phyloP scores from a whole-genome alignment of 768 basidiomycete genomes.

The Tremella fuciformis region DNA sequence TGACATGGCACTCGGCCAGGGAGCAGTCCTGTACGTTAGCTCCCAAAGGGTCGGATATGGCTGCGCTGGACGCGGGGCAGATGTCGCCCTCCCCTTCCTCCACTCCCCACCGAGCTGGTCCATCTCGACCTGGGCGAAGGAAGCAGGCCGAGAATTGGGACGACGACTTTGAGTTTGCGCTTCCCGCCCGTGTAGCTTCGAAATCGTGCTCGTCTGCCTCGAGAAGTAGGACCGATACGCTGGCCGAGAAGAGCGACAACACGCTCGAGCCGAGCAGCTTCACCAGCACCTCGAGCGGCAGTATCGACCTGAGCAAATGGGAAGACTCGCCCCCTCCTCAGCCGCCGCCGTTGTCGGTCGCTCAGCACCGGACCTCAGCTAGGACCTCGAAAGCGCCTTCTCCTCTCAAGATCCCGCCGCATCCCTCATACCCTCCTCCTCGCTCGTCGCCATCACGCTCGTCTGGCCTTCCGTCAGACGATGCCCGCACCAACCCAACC shows the following conservation, averaged over 20 bases:
- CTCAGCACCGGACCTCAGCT: constrained; percentile 3
- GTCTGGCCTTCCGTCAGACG: constrained; percentile 7
- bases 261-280: not conserved
- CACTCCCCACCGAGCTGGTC: too few relatives aligned
- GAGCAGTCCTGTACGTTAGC: too few relatives aligned
- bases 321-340: constrained; percentile 27
- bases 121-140: constrained; percentile 5
- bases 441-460: constrained; percentile 19
- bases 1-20: too few relatives aligned
- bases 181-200: constrained; percentile 10
- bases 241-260: not conserved
- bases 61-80: too few relatives aligned
- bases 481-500: not conserved
- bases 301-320: constrained; percentile 20
- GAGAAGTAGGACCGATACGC: too few relatives aligned
- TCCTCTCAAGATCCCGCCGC: constrained; percentile 17
- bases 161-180: constrained; percentile 42
- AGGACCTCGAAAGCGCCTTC: constrained; percentile 7
- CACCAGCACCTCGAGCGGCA: not conserved
- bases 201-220: too few relatives aligned
- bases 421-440: constrained; percentile 5
- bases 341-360: not conserved
- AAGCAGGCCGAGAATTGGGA: constrained; percentile 47
- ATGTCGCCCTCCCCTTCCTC: too few relatives aligned
- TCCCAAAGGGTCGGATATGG: too few relatives aligned